These are phyloP conservation scores for Pseudohyphozyma bogoriensis DNA, from an alignment of 768 basidiomycete genomes.

Conservation along the genomic window DNA sequence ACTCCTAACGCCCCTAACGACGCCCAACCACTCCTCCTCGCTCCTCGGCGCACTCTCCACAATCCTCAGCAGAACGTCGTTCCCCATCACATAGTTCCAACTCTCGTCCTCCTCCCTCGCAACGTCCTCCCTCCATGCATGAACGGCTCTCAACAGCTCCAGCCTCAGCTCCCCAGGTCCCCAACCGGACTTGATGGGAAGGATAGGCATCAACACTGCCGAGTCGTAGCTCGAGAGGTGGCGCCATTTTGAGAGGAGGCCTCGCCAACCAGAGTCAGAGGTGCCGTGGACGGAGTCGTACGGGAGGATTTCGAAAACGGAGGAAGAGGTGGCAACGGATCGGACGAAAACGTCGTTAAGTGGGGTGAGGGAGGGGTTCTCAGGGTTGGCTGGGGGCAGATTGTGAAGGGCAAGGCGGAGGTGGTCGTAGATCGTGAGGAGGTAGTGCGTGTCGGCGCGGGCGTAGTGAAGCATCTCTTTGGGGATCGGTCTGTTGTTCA, in stretches of 20 bases:
- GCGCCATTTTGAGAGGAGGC: constrained; percentile 13
- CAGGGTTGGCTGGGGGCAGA: constrained; percentile 49
- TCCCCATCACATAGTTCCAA: constrained; percentile 45
- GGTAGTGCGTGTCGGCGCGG: constrained; percentile 89
- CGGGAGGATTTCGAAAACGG: constrained; percentile 16
- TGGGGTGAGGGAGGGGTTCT: neutral
- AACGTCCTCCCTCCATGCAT: constrained; percentile 69
- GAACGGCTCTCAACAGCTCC: constrained; percentile 71
- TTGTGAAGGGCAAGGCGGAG: constrained; percentile 63
- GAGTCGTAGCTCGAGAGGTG: constrained; percentile 16
- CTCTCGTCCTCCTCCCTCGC: constrained; percentile 83
- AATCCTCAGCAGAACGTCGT: constrained; percentile 47
- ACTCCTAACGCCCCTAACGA: constrained; percentile 1
- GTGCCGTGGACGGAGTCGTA: constrained; percentile 16
- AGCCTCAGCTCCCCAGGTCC: constrained; percentile 54
- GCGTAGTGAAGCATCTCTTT: constrained; percentile 86
- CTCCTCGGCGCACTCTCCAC: constrained; percentile 48
- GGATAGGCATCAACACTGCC: constrained; percentile 12
- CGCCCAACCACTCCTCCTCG: constrained; percentile 47
- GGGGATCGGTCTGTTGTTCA: constrained; percentile 60
- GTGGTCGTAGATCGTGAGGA: constrained; percentile 83
- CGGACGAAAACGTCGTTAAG: constrained; percentile 3
- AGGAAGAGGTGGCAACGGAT: constrained; percentile 4
- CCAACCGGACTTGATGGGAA: constrained; percentile 36
- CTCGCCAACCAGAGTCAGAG: constrained; percentile 17